Conservation (phyloP, 495 filamentous ascomycete genomes). For the Xylaria bambusicola region DNA sequence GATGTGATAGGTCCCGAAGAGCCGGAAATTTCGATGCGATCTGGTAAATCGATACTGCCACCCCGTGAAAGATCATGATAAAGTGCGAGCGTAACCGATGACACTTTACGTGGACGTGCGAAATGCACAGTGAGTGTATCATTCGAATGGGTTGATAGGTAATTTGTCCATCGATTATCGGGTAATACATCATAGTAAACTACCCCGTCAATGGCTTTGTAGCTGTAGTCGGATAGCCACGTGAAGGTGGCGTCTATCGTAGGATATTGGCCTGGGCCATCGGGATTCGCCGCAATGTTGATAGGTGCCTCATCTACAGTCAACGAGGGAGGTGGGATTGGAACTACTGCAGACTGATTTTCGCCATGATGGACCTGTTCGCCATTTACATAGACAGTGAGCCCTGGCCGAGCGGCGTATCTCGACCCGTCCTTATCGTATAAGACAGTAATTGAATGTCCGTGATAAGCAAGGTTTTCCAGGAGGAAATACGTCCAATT, state of each 20-base stretch:
- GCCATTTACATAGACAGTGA: conserved; percentile 44
- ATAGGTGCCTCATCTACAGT: conserved; percentile 24
- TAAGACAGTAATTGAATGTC: conserved; percentile 41
- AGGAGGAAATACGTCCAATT: conserved; percentile 50
- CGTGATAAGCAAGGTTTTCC: conserved; percentile 48
- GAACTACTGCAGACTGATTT: conserved; percentile 19
- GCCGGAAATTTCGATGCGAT: conserved; percentile 39
- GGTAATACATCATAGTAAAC: conserved; percentile 46
- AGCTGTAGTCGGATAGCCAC: conserved; percentile 36
- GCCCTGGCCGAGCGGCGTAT: conserved; percentile 35
- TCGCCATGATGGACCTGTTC: conserved; percentile 28
- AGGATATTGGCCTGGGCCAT: conserved; percentile 41
- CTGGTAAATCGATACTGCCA: conserved; percentile 41
- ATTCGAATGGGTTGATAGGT: conserved; percentile 36
- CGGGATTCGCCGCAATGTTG: conserved; percentile 49
- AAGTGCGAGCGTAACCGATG: conserved; percentile 43
- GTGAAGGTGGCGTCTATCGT: conserved; percentile 38
- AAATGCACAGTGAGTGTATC: conserved; percentile 44
- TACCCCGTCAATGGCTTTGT: conserved; percentile 47
- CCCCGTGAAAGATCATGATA: conserved; percentile 38
- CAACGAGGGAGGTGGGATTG: conserved; percentile 23
- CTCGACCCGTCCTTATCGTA: conserved; percentile 43
- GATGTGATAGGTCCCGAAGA: conserved; percentile 31
- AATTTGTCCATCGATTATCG: conserved; percentile 51
- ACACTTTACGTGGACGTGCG: conserved; percentile 40